phyloP scores from a whole-genome alignment of 192 early-diverging fungal genomes.

The Coemansia reversa region DNA sequence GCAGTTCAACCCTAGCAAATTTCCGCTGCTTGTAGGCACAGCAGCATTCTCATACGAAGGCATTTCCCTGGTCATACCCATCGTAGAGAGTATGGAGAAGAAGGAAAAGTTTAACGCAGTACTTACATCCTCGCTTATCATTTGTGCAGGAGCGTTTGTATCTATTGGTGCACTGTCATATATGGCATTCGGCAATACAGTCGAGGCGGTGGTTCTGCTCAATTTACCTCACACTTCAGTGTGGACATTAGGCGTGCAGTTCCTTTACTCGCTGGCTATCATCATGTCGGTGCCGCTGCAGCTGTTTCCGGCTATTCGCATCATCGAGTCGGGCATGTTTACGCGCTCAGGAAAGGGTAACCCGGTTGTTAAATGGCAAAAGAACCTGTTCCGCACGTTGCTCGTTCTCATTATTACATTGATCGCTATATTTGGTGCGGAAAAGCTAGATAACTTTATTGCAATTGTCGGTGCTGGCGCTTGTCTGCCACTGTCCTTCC shows the following conservation, averaged over 20 bases:
- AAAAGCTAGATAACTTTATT: constrained; percentile 79
- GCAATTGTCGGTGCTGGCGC: constrained; percentile 80
- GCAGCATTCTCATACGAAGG: constrained; percentile 91
- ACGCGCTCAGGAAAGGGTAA: constrained; percentile 78
- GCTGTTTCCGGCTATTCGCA: constrained; percentile 91
- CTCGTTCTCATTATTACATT: constrained; percentile 67
- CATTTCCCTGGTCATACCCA: constrained; percentile 78
- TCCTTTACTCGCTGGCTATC: constrained; percentile 89
- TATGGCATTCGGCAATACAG: constrained; percentile 78
- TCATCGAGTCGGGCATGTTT: constrained; percentile 87
- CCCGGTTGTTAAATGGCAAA: constrained; percentile 78
- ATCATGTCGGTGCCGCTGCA: constrained; percentile 90
- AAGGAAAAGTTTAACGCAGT: constrained; percentile 86
- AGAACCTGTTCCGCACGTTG: constrained; percentile 75
- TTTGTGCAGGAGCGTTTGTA: constrained; percentile 79
- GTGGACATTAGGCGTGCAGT: constrained; percentile 71
- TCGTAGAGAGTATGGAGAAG: constrained; percentile 82
- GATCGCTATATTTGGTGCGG: constrained; percentile 74
- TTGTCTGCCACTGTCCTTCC: constrained; percentile 71
- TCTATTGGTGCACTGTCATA: constrained; percentile 81
- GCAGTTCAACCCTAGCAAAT: constrained; percentile 76
- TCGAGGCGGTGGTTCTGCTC: constrained; percentile 85
- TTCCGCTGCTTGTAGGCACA: constrained; percentile 90
- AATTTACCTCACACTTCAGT: constrained; percentile 74
- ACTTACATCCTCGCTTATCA: constrained; percentile 73